Base-by-base conservation (phyloP, 164 flowering plant genomes). In the Vitis amurensis region DNA sequence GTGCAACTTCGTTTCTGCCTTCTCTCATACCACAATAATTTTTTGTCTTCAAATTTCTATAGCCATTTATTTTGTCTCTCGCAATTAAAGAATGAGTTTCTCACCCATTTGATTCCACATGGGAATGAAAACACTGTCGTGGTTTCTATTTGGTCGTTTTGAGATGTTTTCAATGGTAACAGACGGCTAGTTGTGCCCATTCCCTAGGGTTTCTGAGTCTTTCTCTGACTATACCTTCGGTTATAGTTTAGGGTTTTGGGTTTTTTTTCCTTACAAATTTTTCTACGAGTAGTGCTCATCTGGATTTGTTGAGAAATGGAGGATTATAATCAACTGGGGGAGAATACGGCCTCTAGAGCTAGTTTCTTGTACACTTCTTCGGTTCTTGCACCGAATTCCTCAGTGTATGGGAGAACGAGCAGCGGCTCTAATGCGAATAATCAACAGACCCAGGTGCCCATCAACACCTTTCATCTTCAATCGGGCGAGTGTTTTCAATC, bases 301-400 rank as follows among this genome's bases (percentile, higher is more conserved):
- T 71, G 72, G 69, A 69, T 52, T 67, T 56, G 44, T 50, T 47
- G 23, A 27, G 29, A 63, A 64, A 87, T 86, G 87, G 87, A 86
- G 67, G 91, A 81, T 11, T 89, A 87, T 52, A 74, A 77, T 57
- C 81, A 82, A 29, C 60, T 80, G 58, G 73, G 73, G 37, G 83
- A 78, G 69, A 83, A 68, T 63, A 57, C 73, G 31, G 62, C 70
- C 17, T 52, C 77, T 12, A 83, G 90, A 58, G 88, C 85, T 19
- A 82, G 78, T 73, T 86, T 86, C 82, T 68, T 85, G 64, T 86
- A 87, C 23, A 66, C 77, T 11, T 61, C 79, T 10, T 70, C 78
- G 3, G 74, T 71, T 56, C 73, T 65, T 68, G 82, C 78, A 64
- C 82, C 83, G 1, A 72, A 64, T 61, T 75, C 83, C 52, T 73